Evolutionary conservation across 2,329 filamentous ascomycete genomes (phyloP), one percentile per base, ranked within the genome.

Genomic region (Aspergillus nomiae): DNA sequence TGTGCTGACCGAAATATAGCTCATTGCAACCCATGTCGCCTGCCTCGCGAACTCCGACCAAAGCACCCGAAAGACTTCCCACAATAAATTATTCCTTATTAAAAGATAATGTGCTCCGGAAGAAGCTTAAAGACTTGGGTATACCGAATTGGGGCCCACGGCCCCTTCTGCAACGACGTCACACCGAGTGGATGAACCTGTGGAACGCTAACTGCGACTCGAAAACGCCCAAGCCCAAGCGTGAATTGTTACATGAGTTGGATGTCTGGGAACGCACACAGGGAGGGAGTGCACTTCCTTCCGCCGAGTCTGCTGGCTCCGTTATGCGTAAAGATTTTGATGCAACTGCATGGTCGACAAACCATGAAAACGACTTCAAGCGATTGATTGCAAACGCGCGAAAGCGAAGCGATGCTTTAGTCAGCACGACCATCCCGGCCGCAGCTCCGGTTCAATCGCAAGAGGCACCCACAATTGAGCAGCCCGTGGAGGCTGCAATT

Each of bases 131-230:
- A 21, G 92, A 97, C 3, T 82, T 95, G 1, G 92, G 94, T 1
- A 89, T 98, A 61, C 89, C 92, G 0, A 85, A 84, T 11, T 83
- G 81, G 63, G 95, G 95, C 0, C 78, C 84, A 0, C 90, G 90
- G 53, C 81, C 84, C 53, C 82, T 94, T 1, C 82, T 98, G 59
- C 90, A 94, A 74, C 86, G 85, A 67, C 87, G 96, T 21, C 94
- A 98, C 72, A 92, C 87, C 28, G 95, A 99, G 77, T 99, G 94
- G 94, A 85, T 95, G 58, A 97, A 95, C 43, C 80, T 99, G 21
- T 97, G 92, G 90, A 99, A 99, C 76, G 92, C 96, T 12, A 99
- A 99, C 74, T 97, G 93, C 78, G 95, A 99, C 77, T 90, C 94
- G 2, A 86, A 86, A 41, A 82, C 82, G 1, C 92, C 92, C 0